Conservation (phyloP, 768 basidiomycete genomes). For the Hemileccinum rubropunctum region DNA sequence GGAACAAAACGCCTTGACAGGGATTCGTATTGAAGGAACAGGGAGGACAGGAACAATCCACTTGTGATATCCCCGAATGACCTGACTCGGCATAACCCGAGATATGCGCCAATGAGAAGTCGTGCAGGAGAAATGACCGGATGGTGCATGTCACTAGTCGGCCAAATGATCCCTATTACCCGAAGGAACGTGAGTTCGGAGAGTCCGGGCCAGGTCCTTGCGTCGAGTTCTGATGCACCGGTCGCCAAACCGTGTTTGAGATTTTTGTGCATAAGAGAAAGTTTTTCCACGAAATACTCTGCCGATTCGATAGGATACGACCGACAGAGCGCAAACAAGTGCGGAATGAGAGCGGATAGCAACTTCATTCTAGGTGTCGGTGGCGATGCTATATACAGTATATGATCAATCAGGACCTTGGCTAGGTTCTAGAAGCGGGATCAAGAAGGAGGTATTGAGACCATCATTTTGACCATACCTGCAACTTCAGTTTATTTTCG, state of each 20-base stretch:
- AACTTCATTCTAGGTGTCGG: slow-evolving; percentile 58
- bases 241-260: slow-evolving; percentile 76
- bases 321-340: slow-evolving; percentile 73
- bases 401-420: slow-evolving; percentile 82
- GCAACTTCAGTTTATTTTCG: slow-evolving; percentile 89
- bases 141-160: slow-evolving; percentile 92
- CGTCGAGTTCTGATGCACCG: slow-evolving; percentile 54
- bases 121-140: slow-evolving; percentile 84
- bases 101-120: slow-evolving; percentile 87
- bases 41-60: slow-evolving; percentile 85
- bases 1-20: slow-evolving; percentile 86
- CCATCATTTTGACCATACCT: slow-evolving; percentile 49
- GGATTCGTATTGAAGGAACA: slow-evolving; percentile 81
- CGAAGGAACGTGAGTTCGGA: slow-evolving; percentile 82
- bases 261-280: slow-evolving; percentile 92
- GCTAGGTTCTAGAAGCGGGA: slow-evolving; percentile 54
- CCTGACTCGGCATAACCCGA: slow-evolving; percentile 79
- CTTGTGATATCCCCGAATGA: slow-evolving; percentile 72
- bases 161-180: slow-evolving; percentile 81
- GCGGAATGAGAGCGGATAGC: slow-evolving; percentile 68
- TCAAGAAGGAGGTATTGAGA: background rate
- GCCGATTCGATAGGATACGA: slow-evolving; percentile 82
- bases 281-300: slow-evolving; percentile 74
- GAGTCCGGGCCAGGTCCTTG: slow-evolving; percentile 87
- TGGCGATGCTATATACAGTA: slow-evolving; percentile 69